These are phyloP conservation scores for Antitrichia curtipendula DNA, from an alignment of 225 moss, liverwort and hornwort genomes.

Conservation along the genomic window DNA sequence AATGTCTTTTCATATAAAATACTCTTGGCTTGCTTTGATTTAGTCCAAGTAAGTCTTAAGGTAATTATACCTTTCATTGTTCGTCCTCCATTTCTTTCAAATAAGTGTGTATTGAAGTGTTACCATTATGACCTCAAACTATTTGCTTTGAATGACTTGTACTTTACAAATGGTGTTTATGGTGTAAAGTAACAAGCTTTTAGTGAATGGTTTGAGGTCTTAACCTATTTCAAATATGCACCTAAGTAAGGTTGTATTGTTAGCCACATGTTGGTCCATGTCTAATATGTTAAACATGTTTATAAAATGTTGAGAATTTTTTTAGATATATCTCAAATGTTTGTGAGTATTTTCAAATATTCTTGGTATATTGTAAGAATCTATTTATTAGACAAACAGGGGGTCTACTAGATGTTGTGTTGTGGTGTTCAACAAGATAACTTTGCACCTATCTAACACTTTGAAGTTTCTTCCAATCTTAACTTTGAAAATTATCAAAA, in stretches of 20 bases:
- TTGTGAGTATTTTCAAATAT: not conserved
- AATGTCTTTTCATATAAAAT: no score
- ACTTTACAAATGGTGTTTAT: not conserved
- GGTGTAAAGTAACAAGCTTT: not conserved
- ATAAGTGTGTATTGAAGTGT: not conserved
- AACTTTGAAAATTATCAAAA: not conserved
- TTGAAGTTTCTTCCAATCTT: not conserved
- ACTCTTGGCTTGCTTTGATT: not conserved
- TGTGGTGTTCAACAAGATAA: no score
- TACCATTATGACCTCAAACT: not conserved
- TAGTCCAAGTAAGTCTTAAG: no score
- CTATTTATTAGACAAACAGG: not conserved
- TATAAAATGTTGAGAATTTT: not conserved
- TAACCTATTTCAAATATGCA: not conserved
- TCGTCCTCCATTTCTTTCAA: not conserved
- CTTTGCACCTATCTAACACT: not conserved
- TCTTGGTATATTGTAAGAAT: not conserved
- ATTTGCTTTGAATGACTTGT: not conserved
- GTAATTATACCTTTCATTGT: not conserved
- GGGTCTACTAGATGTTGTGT: not conserved
- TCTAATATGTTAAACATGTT: not conserved
- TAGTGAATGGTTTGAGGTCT: not conserved
- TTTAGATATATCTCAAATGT: not conserved
- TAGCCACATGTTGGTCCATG: rapidly evolving
- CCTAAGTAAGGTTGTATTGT: rapidly evolving